Base-by-base conservation (phyloP, 768 basidiomycete genomes). In the Termitomyces sp. region DNA sequence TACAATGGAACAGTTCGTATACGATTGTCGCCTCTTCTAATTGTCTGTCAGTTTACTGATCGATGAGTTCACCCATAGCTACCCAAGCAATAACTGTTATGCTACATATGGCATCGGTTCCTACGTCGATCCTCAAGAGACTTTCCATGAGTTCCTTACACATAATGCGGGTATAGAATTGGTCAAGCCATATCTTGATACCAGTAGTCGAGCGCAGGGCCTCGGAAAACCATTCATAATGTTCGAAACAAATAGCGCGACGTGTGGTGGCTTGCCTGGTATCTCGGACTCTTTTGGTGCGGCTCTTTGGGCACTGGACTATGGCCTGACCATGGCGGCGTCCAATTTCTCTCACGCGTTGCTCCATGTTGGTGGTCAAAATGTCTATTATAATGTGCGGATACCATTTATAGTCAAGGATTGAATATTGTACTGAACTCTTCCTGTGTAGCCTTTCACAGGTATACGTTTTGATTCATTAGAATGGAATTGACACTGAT, bases 171-270 rank as follows among this genome's bases (percentile, higher is more conserved):
- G 79, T 3, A 67, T 74, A 21, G 62, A 62, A 32, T 71, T 90
- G 19, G 75, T 84, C n/a, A 45, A 58, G 1, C 71, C 72, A 5
- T 92, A 89, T 66, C 61, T 78, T 14, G 71, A 72, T 49, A 77
- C 81, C 0, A 72, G 79, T 1, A 58, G 59, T 51, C 72, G 77
- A 7, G 83, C 83, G 0, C 71, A 73, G 45, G 66, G 66, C 0
- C 64, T 67, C 0, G 66, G 68, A 0, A 79, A 78, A 62, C 80
- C 78, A 0, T 71, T 87, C 54, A 66, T 85, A 47, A 85, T 89
- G 83, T 79, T 87, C 57, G 87, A 89, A 64, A 86, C 83, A 6
- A 87, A 87, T 62, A 80, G 80, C 1, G 84, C 84, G 8, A 80
- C 80, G 45, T 87, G 85, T 70, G 85, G 83, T 65, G 85, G 87